Evolutionary conservation across 1,284 basidiomycete species (phyloP).

Genomic region (Cutaneotrichosporon curvatum): DNA sequence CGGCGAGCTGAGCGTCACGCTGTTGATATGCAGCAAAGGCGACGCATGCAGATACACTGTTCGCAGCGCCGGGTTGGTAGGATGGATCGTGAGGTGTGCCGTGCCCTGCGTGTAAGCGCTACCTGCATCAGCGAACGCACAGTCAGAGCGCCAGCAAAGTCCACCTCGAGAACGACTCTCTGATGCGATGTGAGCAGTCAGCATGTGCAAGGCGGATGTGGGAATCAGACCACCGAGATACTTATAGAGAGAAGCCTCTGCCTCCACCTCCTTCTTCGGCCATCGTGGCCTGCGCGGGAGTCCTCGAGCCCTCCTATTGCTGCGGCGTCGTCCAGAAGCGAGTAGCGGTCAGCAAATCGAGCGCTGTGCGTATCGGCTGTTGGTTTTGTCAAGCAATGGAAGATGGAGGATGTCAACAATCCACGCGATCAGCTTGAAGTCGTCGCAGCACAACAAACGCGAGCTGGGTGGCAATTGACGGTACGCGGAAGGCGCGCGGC

Average conservation of each 20-base stretch:
- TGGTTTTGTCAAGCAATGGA: no score
- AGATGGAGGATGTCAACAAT: no score
- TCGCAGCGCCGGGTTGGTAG: constrained; percentile 35
- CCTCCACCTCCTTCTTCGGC: constrained; percentile 16
- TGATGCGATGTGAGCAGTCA: constrained; percentile 33
- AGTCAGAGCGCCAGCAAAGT: constrained; percentile 37
- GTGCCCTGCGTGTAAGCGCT: constrained; percentile 25
- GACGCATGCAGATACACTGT: constrained; percentile 43
- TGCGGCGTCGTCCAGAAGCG: no score
- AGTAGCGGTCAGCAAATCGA: no score
- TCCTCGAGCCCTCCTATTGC: no score
- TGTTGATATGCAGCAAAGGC: constrained; percentile 34
- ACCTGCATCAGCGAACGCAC: constrained; percentile 12
- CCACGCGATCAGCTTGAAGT: no score
- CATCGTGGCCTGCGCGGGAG: constrained; percentile 14
- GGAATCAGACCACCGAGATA: no score
- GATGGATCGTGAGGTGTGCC: constrained; percentile 40
- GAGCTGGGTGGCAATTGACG: no score
- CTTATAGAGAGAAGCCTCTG: constrained; percentile 21
- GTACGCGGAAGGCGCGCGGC: no score
- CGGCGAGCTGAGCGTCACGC: constrained; percentile 40
- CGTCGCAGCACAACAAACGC: no score
- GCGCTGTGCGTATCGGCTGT: no score
- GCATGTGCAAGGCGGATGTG: neutral
- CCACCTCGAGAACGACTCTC: constrained; percentile 42